Percentiles rank a stretch among this genome's conserved stretches.
Conservation (phyloP, 83 land plant genomes). For the Diphasiastrum complanatum region DNA sequence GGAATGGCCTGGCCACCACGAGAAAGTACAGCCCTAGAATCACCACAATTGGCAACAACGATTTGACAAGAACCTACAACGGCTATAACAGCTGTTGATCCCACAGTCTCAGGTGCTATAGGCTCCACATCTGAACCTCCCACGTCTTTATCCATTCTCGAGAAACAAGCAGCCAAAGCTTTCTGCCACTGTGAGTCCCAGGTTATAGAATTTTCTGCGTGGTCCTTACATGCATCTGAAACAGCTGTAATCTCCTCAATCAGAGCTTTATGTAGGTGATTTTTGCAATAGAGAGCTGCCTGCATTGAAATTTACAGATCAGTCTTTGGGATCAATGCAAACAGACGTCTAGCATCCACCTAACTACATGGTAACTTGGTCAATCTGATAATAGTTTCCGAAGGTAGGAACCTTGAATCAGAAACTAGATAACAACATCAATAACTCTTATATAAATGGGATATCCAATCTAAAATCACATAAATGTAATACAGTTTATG, state of each 20-base stretch:
- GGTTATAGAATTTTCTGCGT: constrained; percentile 12
- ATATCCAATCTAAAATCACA: too few relatives aligned
- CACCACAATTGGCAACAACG: constrained; percentile 84
- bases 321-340: too few relatives aligned
- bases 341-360: background rate
- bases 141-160: constrained; percentile 68
- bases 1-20: constrained; percentile 70
- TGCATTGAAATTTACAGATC: constrained; percentile 26
- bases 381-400: too few relatives aligned
- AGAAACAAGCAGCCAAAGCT: constrained; percentile 46
- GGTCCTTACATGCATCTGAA: constrained; percentile 4
- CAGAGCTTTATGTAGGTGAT: constrained; percentile 56
- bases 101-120: constrained; percentile 83
- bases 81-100: constrained; percentile 80
- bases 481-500: too few relatives aligned
- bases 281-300: constrained; percentile 75
- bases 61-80: constrained; percentile 65
- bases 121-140: constrained; percentile 50
- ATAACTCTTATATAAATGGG: too few relatives aligned
- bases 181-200: constrained; percentile 56
- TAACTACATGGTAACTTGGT: too few relatives aligned
- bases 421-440: too few relatives aligned
- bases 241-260: constrained; percentile 45
- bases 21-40: constrained; percentile 82
- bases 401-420: too few relatives aligned